Base-by-base conservation (phyloP, 2,329 filamentous ascomycete species). In the Bipolaris oryzae region DNA sequence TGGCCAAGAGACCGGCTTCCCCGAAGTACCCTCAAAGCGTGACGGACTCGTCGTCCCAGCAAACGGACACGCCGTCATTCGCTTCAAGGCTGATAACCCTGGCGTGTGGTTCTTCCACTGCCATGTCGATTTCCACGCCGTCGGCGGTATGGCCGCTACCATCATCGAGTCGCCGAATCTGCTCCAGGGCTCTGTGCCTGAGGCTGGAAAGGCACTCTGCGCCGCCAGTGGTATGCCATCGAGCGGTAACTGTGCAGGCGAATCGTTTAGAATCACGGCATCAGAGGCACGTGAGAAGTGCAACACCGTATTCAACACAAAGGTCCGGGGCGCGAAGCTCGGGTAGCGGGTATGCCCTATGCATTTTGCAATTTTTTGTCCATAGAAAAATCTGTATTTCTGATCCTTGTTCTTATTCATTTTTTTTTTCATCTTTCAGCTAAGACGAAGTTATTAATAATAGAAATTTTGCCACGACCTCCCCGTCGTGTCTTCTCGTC, bases 41-140 rank as follows among this genome's bases (percentile, higher is more conserved):
- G 73, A 75, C 47, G 69, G 66, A 1, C 64, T 70, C 1, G 59
- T 66, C 13, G 57, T 75, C 6, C 73, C 72, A 2, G 64, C 66
- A 4, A 51, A 57, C 7, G 71, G 70, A 3, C 67, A 62, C 54
- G 77, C 78, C 13, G 81, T 84, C 15, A 68, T 86, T 28, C 82
- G 83, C 18, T 84, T 85, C 73, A 68, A 74, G 56, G 79, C 81
- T 1, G 76, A 79, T 46, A 85, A 85, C 66, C 82, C 84, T 0
- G 84, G 84, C 7, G 69, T 70, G 2, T 76, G 73, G 74, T 57
- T 57, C 15, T 57, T 73, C 48, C 72, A 75, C 45, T 74, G 72
- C 53, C 72, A 74, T 46, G 72, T 74, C 46, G 73, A 73, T 35
- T 56, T 71, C 25, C 72, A 75, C 34, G 54, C 72, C 2, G 57